Evolutionary conservation across 2,329 filamentous ascomycete species (phyloP), one percentile per base, ranked within the genome.

Genomic region (Trichophyton simii): DNA sequence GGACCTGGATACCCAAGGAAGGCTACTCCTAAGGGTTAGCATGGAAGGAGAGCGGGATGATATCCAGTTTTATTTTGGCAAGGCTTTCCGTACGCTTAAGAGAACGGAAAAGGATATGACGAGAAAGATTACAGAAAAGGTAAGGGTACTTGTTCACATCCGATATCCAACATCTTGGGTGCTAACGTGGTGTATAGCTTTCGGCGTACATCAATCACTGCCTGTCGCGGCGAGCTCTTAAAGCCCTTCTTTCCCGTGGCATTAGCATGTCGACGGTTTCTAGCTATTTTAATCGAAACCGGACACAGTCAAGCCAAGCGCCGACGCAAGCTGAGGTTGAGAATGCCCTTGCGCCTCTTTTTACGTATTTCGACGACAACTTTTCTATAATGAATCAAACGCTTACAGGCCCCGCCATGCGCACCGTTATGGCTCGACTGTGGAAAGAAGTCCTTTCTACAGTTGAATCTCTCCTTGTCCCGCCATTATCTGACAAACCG

Each of bases 1-100:
- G 18, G 92, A 97, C 71, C 82, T 99, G 55, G 94, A 99, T 72
- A 96, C 92, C 0, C 94, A 99, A 73, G 94, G 94, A 6, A 83
- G 92, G 58, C 76, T 99, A 36, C 76, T 99, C 62, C 83, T 99
- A 59, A 84, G 92, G 65, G 91, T 99, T 59, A 96, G 91, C 71
- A 99, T 99, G 94, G 94, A 99, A 76, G 94, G 94, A 59, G 94
- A 99, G 76, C 84, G 94, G 65, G 94, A 99, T 71, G 94, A 99
- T 71, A 99, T 99, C 62, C 89, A 96, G 69, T 99, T 99, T 74
- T 92, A 96, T 71, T 97, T 97, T 74, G 94, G 91, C 68, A 97
- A 96, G 75, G 89, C 94, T 28, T 99, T 99, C 78, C 84, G 94
- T 55, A 90, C 92, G 63, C 80, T 99, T 67, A 97, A 97, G 79